A percentile compares a stretch with the other conserved stretches of the same genome.
These are phyloP conservation scores for Polyporus arcularius DNA, from an alignment of 768 basidiomycete species.

Conservation along the genomic window DNA sequence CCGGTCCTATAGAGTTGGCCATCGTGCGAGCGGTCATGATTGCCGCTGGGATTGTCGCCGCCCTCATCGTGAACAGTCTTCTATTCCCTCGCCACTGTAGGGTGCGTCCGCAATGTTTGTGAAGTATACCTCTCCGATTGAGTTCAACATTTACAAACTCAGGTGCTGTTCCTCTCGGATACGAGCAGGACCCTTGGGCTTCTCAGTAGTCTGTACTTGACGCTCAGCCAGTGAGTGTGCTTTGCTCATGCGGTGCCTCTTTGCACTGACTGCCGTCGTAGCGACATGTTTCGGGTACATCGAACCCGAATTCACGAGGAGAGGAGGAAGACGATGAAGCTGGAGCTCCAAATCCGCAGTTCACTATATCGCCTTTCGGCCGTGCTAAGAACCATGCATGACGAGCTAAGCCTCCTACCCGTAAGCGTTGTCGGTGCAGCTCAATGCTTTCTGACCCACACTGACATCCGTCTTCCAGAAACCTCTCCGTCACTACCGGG, in stretches of 20 bases:
- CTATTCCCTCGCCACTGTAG: conserved; percentile 50
- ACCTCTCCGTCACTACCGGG: conserved; percentile 47
- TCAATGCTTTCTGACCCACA: neutral
- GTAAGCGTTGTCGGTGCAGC: conserved; percentile 29
- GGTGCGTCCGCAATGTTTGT: conserved; percentile 27
- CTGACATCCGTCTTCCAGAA: conserved; percentile 33
- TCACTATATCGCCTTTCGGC: conserved; percentile 39
- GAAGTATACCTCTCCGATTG: neutral
- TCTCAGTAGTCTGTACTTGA: conserved; percentile 45
- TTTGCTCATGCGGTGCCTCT: neutral
- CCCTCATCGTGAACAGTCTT: conserved; percentile 44
- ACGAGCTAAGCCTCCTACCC: conserved; percentile 50
- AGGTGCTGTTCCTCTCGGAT: conserved; percentile 46
- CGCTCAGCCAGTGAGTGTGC: conserved; percentile 39
- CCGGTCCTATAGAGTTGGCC: conserved; percentile 36
- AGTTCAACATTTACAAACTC: neutral
- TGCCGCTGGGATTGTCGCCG: conserved; percentile 45
- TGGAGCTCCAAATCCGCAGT: conserved; percentile 46
- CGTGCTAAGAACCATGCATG: conserved; percentile 43
- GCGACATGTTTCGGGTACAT: conserved; percentile 38
- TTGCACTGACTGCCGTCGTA: conserved; percentile 21
- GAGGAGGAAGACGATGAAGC: conserved; percentile 38
- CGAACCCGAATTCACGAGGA: conserved; percentile 27
- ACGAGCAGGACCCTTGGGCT: conserved; percentile 40
- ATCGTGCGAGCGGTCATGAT: conserved; percentile 44